A percentile compares a stretch with the other conserved stretches of the same genome.
phyloP scores from a whole-genome alignment of 2,329 filamentous ascomycete genomes.

The Colletotrichum sidae region DNA sequence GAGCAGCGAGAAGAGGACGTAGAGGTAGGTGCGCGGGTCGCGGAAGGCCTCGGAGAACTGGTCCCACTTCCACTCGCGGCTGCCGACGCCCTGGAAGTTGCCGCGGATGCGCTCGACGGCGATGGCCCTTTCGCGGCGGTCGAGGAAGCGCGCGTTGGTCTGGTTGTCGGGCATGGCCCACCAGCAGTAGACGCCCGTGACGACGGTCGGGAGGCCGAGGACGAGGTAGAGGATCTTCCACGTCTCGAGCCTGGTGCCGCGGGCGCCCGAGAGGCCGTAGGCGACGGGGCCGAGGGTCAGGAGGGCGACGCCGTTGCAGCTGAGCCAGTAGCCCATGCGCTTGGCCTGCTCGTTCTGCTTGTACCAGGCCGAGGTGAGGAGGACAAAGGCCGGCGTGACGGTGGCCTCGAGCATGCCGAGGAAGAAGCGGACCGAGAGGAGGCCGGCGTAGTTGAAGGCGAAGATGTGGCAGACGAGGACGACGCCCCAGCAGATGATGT shows the following conservation, averaged over 20 bases:
- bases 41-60: constrained; percentile 57
- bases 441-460: constrained; percentile 40
- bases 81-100: constrained; percentile 64
- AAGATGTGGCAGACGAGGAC: constrained; percentile 41
- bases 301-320: constrained; percentile 40
- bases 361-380: constrained; percentile 43
- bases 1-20: constrained; percentile 59
- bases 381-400: constrained; percentile 42
- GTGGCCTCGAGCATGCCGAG: constrained; percentile 43
- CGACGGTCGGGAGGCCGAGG: constrained; percentile 44
- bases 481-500: constrained; percentile 55
- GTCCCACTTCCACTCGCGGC: constrained; percentile 57
- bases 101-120: constrained; percentile 60
- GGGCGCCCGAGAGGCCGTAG: constrained; percentile 40
- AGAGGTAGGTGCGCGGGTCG: constrained; percentile 65
- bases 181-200: constrained; percentile 38
- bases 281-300: constrained; percentile 39
- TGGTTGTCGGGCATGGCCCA: constrained; percentile 64
- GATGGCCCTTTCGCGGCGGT: constrained; percentile 61
- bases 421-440: constrained; percentile 40
- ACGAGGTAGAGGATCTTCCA: constrained; percentile 45
- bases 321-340: constrained; percentile 43
- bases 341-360: constrained; percentile 47
- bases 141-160: constrained; percentile 69
- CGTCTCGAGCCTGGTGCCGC: constrained; percentile 30